Conservation (phyloP, 768 basidiomycete species). For the Lactifluus subvellereus region DNA sequence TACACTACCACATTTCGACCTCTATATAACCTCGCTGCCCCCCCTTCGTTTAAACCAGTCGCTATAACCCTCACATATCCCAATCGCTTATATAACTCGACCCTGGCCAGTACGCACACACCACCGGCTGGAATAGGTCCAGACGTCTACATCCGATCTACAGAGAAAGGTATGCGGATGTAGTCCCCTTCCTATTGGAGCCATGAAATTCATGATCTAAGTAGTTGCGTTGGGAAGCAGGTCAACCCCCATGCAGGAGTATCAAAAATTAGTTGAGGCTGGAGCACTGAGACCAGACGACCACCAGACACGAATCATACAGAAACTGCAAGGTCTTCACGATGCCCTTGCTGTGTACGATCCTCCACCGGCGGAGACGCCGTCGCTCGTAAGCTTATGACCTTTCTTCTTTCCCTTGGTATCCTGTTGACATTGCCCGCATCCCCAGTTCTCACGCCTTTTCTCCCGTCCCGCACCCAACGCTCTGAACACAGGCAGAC, state of each 20-base stretch:
- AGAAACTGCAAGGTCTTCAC: slow-evolving; percentile 76
- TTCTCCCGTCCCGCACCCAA: slow-evolving; percentile 19
- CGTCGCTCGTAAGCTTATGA: slow-evolving; percentile 32
- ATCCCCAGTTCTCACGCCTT: slow-evolving; percentile 14
- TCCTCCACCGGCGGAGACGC: slow-evolving; percentile 39
- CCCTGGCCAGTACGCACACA: slow-evolving; percentile 1
- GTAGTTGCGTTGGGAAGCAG: neutral
- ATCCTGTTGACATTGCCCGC: neutral
- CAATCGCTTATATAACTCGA: slow-evolving; percentile 5
- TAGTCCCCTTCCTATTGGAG: neutral
- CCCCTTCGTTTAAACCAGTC: neutral
- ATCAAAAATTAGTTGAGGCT: slow-evolving; percentile 43
- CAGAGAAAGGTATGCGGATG: neutral
- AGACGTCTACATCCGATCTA: neutral
- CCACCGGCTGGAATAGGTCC: neutral
- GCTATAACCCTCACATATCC: neutral
- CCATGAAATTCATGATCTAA: neutral
- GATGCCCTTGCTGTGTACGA: slow-evolving; percentile 62
- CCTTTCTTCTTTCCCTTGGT: neutral
- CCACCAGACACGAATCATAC: slow-evolving; percentile 80
- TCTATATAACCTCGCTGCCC: neutral
- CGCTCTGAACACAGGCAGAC: slow-evolving; percentile 29
- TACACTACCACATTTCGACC: neutral
- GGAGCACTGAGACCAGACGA: slow-evolving; percentile 66
- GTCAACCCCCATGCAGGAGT: slow-evolving; percentile 34